Base-by-base conservation (phyloP, 306 rosid species). In the Oxytropis ochrocephala region DNA sequence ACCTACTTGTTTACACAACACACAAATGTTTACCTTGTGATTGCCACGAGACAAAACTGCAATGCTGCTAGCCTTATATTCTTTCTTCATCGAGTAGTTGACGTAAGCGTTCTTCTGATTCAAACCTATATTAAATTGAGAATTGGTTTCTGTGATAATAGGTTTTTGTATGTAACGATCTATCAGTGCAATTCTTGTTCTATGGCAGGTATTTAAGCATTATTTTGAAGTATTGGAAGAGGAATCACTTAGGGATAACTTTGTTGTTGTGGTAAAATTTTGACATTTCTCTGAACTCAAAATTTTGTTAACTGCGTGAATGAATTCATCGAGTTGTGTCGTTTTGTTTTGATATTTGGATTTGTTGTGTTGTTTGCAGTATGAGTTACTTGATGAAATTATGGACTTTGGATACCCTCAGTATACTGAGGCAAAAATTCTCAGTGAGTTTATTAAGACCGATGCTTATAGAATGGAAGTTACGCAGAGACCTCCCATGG, bases 351-450 rank as follows among this genome's bases (percentile, higher is more conserved):
- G 46, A 7, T n/a, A 38, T 18, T 35, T 10, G 72, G 61, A 18
- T 79, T 67, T 53, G n/a, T 43, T 38, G 43, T 72, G 33, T 47
- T 17, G 16, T 57, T 72, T 49, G 72, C 61, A 79, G 83, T 74
- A 92, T 12, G 97, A 92, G 77, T 80, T 92, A 75, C 97, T 92
- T 43, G 96, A 92, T 71, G 98, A 92, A 64, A 87, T 92, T 74
- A 92, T 92, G 98, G 98, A 92, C 85, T 92, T 92, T 48, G 98
- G 98, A 49, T 92, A 89, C 75, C 98, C 98, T 73, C 98, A 92
- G 78, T 92, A 81, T 67, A 92, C 98, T 0, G 98, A 92, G 70
- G 98, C 98, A 2, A 90, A 86, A 84, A 92, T 92, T 83, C 93
- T 92, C 19, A 88, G 96, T 18, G 98, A 92, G 69, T 92, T 92